Evolutionary conservation across 2,329 filamentous ascomycete species (phyloP).

Genomic region (Boeremia lycopersici): DNA sequence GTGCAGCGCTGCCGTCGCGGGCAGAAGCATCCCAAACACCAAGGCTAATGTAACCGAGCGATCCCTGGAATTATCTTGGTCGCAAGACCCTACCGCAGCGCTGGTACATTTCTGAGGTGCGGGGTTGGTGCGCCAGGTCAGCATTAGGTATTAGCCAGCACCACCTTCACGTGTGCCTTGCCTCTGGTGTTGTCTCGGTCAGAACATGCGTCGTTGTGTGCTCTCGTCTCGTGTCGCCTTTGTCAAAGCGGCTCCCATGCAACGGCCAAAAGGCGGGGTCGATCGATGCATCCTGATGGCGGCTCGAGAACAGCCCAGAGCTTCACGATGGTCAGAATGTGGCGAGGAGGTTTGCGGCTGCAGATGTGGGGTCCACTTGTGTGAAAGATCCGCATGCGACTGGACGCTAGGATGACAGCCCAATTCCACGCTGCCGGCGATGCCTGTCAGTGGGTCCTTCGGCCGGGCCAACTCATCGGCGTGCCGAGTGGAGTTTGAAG

Average conservation of each 20-base stretch:
- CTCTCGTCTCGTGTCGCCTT: neutral
- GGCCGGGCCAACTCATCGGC: conserved; percentile 7
- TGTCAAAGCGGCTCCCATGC: conserved; percentile 13
- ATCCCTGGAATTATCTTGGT: conserved; percentile 5
- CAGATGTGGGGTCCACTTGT: conserved; percentile 24
- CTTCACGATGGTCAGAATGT: conserved; percentile 18
- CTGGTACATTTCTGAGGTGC: conserved; percentile 14
- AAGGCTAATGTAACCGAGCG: conserved; percentile 5
- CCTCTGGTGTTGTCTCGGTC: neutral
- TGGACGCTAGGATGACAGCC: conserved; percentile 30
- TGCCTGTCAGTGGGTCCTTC: conserved; percentile 13
- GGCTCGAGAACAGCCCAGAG: conserved; percentile 15
- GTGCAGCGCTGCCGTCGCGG: conserved; percentile 5
- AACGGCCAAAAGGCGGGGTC: conserved; percentile 27
- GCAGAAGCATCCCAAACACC: neutral
- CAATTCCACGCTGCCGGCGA: conserved; percentile 35
- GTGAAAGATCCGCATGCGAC: conserved; percentile 29
- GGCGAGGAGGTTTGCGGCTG: conserved; percentile 22
- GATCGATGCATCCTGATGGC: conserved; percentile 20
- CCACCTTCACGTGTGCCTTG: neutral
- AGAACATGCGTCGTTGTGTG: neutral
- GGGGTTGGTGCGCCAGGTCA: conserved; percentile 23
- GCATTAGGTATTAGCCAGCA: conserved; percentile 11
- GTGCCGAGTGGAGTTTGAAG: conserved; percentile 17
- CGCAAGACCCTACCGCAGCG: neutral